Evolutionary conservation across 768 basidiomycete genomes (phyloP).

Genomic region (Amanita muscaria): DNA sequence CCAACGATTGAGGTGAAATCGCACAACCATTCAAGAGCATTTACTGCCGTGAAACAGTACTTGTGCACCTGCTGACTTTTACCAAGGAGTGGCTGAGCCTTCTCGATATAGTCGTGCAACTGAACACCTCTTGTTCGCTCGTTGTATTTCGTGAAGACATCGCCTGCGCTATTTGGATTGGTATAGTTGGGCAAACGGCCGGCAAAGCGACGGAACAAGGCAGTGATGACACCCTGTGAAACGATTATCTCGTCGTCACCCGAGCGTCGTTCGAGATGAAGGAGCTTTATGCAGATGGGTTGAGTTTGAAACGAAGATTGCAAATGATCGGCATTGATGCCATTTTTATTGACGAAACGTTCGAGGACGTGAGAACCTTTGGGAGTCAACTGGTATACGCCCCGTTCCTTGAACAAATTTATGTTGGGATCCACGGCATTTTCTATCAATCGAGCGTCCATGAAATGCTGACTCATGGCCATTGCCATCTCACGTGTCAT

Average conservation of each 20-base stretch:
- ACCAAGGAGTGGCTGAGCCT: conserved; percentile 43
- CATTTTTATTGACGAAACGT: conserved; percentile 99
- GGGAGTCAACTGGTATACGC: conserved; percentile 90
- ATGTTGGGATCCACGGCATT: conserved; percentile 88
- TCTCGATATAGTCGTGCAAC: conserved; percentile 64
- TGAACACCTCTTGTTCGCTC: conserved; percentile 70
- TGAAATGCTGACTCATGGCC: conserved; percentile 99
- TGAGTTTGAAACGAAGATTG: conserved; percentile 83
- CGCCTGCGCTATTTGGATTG: conserved; percentile 36
- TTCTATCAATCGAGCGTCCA: conserved; percentile 97
- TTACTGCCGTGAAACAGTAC: conserved; percentile 78
- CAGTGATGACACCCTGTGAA: conserved; percentile 86
- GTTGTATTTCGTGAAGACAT: conserved; percentile 65
- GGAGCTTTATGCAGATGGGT: conserved; percentile 94
- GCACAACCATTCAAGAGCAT: conserved; percentile 92
- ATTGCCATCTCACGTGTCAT: conserved; percentile 99
- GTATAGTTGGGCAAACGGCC: conserved; percentile 82
- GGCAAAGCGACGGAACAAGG: conserved; percentile 91
- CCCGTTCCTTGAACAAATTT: conserved; percentile 94
- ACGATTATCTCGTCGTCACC: conserved; percentile 97
- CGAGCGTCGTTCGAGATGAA: conserved; percentile 90
- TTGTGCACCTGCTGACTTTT: conserved; percentile 45
- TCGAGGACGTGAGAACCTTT: conserved; percentile 98
- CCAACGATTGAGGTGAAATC: conserved; percentile 96
- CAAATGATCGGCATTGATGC: conserved; percentile 91